These are phyloP conservation scores for Marasmius fiardii DNA, from an alignment of 1,284 basidiomycete genomes.

Conservation along the genomic window DNA sequence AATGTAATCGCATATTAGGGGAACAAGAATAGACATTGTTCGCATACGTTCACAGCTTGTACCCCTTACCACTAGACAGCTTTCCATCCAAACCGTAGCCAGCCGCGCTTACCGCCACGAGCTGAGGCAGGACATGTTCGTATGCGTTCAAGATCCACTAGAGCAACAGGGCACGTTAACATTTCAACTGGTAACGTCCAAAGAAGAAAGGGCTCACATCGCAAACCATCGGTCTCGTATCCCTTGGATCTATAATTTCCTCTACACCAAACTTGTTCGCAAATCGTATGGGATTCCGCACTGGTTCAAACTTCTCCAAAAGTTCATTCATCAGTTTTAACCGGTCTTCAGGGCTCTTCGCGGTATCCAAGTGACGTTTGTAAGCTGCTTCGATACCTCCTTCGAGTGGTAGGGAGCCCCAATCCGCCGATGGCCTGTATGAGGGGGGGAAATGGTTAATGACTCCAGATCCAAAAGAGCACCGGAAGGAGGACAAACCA, in stretches of 20 bases:
- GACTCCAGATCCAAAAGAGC: not conserved
- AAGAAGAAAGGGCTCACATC: constrained; percentile 26
- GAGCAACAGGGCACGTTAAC: not conserved
- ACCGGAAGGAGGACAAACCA: constrained; percentile 26
- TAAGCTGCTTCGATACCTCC: constrained; percentile 43
- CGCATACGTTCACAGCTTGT: constrained; percentile 22
- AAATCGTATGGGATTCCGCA: constrained; percentile 35
- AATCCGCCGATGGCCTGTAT: constrained; percentile 40
- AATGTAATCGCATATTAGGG: too few relatives aligned
- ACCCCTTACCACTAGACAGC: constrained; percentile 27
- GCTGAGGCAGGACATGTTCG: constrained; percentile 28
- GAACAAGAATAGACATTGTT: too few relatives aligned
- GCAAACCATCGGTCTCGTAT: constrained; percentile 36
- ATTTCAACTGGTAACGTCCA: not conserved
- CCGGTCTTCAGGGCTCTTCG: constrained; percentile 28
- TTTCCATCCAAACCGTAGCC: constrained; percentile 27
- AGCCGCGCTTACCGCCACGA: constrained; percentile 20
- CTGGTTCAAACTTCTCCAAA: constrained; percentile 34
- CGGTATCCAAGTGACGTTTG: constrained; percentile 35
- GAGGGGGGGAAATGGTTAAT: not conserved
- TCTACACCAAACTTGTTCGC: constrained; percentile 38
- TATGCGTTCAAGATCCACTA: constrained; percentile 32
- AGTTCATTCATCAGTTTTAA: constrained; percentile 35
- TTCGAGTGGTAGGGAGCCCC: constrained; percentile 41
- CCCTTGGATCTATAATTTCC: constrained; percentile 40